Percentiles rank a stretch among this genome's conserved stretches.
Evolutionary conservation across 768 basidiomycete genomes (phyloP).

Genomic region (Pleurotus tuber-regium): DNA sequence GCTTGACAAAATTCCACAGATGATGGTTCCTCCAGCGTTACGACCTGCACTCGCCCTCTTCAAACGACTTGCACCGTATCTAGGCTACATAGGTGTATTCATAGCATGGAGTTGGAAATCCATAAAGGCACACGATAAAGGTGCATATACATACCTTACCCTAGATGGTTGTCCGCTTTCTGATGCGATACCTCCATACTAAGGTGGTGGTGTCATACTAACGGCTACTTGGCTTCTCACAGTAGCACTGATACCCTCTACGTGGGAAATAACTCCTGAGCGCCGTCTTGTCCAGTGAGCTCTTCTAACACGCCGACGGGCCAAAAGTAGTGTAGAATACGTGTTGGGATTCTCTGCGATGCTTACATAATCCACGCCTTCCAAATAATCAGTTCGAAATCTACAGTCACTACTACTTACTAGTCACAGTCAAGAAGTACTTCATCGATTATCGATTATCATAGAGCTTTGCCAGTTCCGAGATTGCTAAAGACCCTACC

Average conservation of each 20-base stretch:
- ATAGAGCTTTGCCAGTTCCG: too few species aligned
- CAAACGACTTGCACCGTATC: slow-evolving; percentile 60
- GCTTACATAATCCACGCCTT: too few species aligned
- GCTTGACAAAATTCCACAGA: slow-evolving; percentile 59
- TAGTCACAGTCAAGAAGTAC: too few species aligned
- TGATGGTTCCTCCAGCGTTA: slow-evolving; percentile 59
- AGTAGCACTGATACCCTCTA: slow-evolving; percentile 69
- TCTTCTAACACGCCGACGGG: too few species aligned
- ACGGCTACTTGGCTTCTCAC: slow-evolving; percentile 84
- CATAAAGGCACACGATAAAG: slow-evolving; percentile 66
- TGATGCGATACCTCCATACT: neutral
- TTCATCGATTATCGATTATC: too few species aligned
- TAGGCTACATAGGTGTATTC: slow-evolving; percentile 73
- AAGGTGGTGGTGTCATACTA: slow-evolving; percentile 77
- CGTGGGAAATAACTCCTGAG: slow-evolving; percentile 49
- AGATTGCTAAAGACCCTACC: too few species aligned
- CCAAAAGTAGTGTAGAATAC: too few species aligned
- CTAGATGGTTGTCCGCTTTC: too few species aligned
- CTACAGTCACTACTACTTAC: too few species aligned
- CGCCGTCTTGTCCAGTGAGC: neutral
- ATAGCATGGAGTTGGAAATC: slow-evolving; percentile 78
- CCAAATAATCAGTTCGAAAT: too few species aligned
- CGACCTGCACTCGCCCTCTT: slow-evolving; percentile 54
- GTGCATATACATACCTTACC: slow-evolving; percentile 32
- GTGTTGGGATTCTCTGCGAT: too few species aligned